A percentile compares a stretch with the other conserved stretches of the same genome.
phyloP scores from a whole-genome alignment of 1,139 yeast genomes.

The Candida albicans region DNA sequence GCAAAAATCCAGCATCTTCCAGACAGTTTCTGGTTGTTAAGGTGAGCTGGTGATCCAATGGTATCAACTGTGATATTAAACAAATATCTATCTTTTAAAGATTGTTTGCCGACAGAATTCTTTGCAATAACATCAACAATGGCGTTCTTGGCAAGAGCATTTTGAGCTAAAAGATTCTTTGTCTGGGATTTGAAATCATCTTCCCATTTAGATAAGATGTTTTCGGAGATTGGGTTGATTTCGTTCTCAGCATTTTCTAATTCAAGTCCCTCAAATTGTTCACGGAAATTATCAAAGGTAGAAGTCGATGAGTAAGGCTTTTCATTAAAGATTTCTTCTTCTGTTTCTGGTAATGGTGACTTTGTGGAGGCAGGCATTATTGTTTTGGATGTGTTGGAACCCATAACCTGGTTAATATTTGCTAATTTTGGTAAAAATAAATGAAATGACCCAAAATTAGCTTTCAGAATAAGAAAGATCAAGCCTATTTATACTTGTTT shows the following conservation, averaged over 20 bases:
- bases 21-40: slow-evolving; percentile 68
- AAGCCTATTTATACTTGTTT: too few relatives aligned
- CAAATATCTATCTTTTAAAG: slow-evolving; percentile 42
- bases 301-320: not conserved
- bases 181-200: slow-evolving; percentile 47
- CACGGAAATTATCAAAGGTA: slow-evolving; percentile 6
- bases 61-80: slow-evolving; percentile 61
- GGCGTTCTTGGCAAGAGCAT: slow-evolving; percentile 54
- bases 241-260: slow-evolving; percentile 3
- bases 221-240: slow-evolving; percentile 28
- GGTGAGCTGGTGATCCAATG: slow-evolving; percentile 61
- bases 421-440: too few relatives aligned
- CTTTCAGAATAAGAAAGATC: too few relatives aligned
- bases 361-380: not conserved
- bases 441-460: too few relatives aligned
- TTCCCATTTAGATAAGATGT: slow-evolving; percentile 51
- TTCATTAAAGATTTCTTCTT: slow-evolving; percentile 1
- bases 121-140: slow-evolving; percentile 46
- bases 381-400: too few relatives aligned
- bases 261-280: slow-evolving; percentile 11
- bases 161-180: slow-evolving; percentile 59
- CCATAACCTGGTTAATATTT: too few relatives aligned
- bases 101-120: slow-evolving; percentile 17
- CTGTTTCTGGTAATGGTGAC: not conserved
- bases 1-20: slow-evolving; percentile 93